Conservation (phyloP, 345 rosid species). For the Hirschfeldia incana region DNA sequence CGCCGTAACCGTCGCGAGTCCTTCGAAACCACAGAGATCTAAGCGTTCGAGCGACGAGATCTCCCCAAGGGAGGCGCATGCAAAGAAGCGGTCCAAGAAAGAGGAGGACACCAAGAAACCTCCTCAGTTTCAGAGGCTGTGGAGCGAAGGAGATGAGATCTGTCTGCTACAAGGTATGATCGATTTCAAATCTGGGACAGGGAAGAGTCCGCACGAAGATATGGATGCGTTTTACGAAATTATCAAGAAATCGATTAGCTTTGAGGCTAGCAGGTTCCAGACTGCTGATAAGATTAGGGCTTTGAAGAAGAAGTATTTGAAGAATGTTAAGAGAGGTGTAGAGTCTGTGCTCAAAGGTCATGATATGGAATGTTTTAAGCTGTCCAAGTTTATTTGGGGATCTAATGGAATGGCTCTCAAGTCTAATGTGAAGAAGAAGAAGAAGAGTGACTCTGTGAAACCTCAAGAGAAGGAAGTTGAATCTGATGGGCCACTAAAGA, state of each 20-base stretch:
- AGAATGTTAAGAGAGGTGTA: conserved; percentile 1
- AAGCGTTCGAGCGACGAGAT: conserved; percentile 2
- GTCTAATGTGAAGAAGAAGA: background rate
- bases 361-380: conserved; percentile 21
- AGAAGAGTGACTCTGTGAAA: background rate
- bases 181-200: conserved; percentile 30
- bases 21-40: background rate
- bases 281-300: conserved; percentile 34
- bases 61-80: background rate
- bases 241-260: conserved; percentile 28
- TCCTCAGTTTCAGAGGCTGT: conserved; percentile 26
- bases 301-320: conserved; percentile 39
- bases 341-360: conserved; percentile 32
- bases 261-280: conserved; percentile 28
- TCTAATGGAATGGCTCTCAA: background rate
- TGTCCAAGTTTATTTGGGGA: conserved; percentile 46
- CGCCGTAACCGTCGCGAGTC: background rate
- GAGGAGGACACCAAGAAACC: background rate
- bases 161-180: conserved; percentile 38
- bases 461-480: background rate
- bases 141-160: conserved; percentile 48
- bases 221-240: conserved; percentile 32
- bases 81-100: conserved; percentile 26
- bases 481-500: background rate
- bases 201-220: conserved; percentile 27